Evolutionary conservation across 495 filamentous ascomycete genomes (phyloP).

Genomic region (Penicillium macrosclerotiorum): DNA sequence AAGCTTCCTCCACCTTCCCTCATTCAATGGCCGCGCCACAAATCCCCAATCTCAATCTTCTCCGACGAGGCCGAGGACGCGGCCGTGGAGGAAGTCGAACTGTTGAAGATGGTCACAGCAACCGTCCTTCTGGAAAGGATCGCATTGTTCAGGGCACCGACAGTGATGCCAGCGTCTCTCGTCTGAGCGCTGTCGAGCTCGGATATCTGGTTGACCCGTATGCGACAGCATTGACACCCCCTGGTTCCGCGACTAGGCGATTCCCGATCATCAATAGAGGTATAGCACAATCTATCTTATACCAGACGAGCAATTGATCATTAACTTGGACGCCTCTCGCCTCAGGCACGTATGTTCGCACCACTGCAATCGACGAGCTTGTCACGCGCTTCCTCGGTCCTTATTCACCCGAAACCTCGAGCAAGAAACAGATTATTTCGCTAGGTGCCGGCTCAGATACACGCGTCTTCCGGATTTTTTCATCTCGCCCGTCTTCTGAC

Average conservation of each 20-base stretch:
- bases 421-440: conserved; percentile 78
- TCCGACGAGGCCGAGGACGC: conserved; percentile 52
- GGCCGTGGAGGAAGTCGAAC: conserved; percentile 33
- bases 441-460: conserved; percentile 95
- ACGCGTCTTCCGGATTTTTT: conserved; percentile 67
- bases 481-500: conserved; percentile 29
- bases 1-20: conserved; percentile 21
- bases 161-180: conserved; percentile 82
- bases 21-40: conserved; percentile 63
- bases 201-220: conserved; percentile 85
- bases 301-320: background rate
- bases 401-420: conserved; percentile 9
- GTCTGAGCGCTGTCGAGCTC: conserved; percentile 82
- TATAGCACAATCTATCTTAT: conserved; percentile 28
- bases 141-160: conserved; percentile 82
- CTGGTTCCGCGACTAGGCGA: conserved; percentile 48
- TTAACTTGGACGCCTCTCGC: conserved; percentile 3
- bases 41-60: conserved; percentile 73
- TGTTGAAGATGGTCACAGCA: conserved; percentile 23
- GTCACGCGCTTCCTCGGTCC: conserved; percentile 65
- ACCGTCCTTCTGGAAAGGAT: conserved; percentile 43
- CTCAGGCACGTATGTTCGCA: conserved; percentile 89
- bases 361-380: conserved; percentile 78
- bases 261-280: conserved; percentile 93
- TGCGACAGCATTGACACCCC: conserved; percentile 62